Conservation (phyloP, 495 filamentous ascomycete species). For the Neurospora sp. region DNA sequence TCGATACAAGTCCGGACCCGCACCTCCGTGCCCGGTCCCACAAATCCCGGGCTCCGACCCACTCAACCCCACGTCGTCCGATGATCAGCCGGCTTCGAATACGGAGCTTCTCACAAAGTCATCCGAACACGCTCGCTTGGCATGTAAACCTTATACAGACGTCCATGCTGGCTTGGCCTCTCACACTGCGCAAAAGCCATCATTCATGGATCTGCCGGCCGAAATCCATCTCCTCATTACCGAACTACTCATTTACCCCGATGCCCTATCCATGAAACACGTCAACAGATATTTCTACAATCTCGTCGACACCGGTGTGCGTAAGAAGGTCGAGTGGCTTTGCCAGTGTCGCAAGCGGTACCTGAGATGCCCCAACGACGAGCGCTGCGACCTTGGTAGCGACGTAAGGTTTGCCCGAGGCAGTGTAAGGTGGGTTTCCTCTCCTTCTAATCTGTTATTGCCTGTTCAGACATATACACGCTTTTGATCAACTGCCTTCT, state of each 20-base stretch:
- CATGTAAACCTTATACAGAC: neutral
- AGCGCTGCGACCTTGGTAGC: constrained; percentile 40
- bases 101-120: neutral
- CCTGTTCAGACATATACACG: no score
- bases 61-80: neutral
- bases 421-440: constrained; percentile 33
- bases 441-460: neutral
- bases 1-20: neutral
- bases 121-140: neutral
- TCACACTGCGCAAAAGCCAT: neutral
- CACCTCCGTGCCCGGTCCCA: neutral
- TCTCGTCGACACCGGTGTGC: constrained; percentile 55
- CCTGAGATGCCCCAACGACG: constrained; percentile 40
- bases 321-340: constrained; percentile 58
- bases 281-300: constrained; percentile 50
- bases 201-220: constrained; percentile 36
- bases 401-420: constrained; percentile 43
- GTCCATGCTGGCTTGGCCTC: neutral
- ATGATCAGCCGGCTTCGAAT: neutral
- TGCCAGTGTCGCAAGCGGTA: constrained; percentile 45
- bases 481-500: no score
- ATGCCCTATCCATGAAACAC: constrained; percentile 53
- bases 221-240: constrained; percentile 52
- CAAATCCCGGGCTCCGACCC: neutral
- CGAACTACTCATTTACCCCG: constrained; percentile 44